A percentile compares a stretch with the other conserved stretches of the same genome.
These are phyloP conservation scores for Pseudonitzschia delicatissima DNA, from an alignment of 108 stramenopile genomes.

Conservation along the genomic window DNA sequence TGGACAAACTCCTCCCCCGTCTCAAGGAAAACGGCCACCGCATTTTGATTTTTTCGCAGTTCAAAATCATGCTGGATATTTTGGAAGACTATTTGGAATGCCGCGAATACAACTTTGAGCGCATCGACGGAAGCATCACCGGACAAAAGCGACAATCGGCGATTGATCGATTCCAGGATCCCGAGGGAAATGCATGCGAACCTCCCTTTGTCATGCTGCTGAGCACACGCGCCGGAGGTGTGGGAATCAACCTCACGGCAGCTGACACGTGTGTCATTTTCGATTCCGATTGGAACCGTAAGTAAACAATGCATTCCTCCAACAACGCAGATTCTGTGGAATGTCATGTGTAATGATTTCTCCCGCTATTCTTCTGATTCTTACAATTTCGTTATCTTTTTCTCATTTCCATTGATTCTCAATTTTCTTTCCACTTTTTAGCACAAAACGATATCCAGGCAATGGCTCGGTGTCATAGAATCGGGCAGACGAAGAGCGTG, in stretches of 20 bases:
- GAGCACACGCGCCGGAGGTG: slow-evolving; percentile 93
- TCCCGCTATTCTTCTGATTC: neutral
- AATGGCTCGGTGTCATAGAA: slow-evolving; percentile 95
- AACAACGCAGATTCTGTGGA: too few relatives aligned
- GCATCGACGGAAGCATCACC: slow-evolving; percentile 96
- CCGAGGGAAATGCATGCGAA: slow-evolving; percentile 38
- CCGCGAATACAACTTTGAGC: slow-evolving; percentile 71
- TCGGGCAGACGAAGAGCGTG: slow-evolving; percentile 95
- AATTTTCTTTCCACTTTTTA: too few relatives aligned
- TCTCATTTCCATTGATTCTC: too few relatives aligned
- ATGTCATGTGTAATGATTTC: too few relatives aligned
- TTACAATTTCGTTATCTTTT: neutral
- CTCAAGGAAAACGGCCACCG: slow-evolving; percentile 91
- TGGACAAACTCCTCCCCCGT: slow-evolving; percentile 95
- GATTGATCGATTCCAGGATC: slow-evolving; percentile 93
- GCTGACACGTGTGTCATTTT: slow-evolving; percentile 90
- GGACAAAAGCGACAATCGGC: slow-evolving; percentile 88
- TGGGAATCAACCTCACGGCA: slow-evolving; percentile 95
- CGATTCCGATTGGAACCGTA: slow-evolving; percentile 90
- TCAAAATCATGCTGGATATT: slow-evolving; percentile 97
- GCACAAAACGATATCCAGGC: slow-evolving; percentile 97
- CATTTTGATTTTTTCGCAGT: slow-evolving; percentile 94
- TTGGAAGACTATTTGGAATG: slow-evolving; percentile 90
- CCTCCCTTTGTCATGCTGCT: slow-evolving; percentile 96
- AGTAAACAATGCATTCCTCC: slow-evolving; percentile 2